Percentiles rank a stretch among this genome's conserved stretches.
These are phyloP conservation scores for Laetiporus sulphureus DNA, from an alignment of 1,284 basidiomycete species.

Conservation along the genomic window DNA sequence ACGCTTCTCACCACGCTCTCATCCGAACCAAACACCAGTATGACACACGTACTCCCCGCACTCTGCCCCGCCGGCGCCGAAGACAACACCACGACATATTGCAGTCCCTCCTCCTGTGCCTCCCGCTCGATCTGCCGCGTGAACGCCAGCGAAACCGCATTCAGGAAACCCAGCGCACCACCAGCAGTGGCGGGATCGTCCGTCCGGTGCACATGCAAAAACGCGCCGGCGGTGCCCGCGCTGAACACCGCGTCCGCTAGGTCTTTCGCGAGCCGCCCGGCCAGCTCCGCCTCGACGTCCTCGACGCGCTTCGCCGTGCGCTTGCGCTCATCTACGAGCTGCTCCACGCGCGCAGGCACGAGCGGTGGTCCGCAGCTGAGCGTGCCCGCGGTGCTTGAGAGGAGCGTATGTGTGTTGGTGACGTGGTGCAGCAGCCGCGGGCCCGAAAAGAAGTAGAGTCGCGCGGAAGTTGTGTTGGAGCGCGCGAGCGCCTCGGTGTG, in stretches of 20 bases:
- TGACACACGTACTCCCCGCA: constrained; percentile 40
- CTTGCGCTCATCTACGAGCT: constrained; percentile 61
- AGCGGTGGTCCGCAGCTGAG: constrained; percentile 61
- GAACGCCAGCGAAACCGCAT: constrained; percentile 46
- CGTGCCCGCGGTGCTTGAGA: constrained; percentile 49
- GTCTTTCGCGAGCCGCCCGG: constrained; percentile 44
- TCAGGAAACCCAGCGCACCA: constrained; percentile 59
- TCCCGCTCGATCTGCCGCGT: constrained; percentile 27
- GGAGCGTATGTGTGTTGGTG: constrained; percentile 43
- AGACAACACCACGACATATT: constrained; percentile 50
- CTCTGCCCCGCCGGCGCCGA: constrained; percentile 56
- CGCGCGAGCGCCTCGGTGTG: constrained; percentile 57
- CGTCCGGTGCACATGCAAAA: constrained; percentile 48
- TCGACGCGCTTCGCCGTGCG: constrained; percentile 55
- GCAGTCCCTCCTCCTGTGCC: constrained; percentile 18
- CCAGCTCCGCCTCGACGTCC: constrained; percentile 64
- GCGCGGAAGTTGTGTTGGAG: constrained; percentile 52
- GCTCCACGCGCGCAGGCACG: constrained; percentile 62
- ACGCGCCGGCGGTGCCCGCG: constrained; percentile 15
- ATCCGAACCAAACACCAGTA: constrained; percentile 56
- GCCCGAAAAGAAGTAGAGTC: constrained; percentile 78
- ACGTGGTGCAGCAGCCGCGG: constrained; percentile 65
- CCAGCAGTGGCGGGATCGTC: constrained; percentile 57
- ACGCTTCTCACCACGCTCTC: constrained; percentile 51
- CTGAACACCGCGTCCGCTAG: constrained; percentile 27